These are phyloP conservation scores for Zymoseptoria crescenta DNA, from an alignment of 2,329 filamentous ascomycete species.

Conservation along the genomic window DNA sequence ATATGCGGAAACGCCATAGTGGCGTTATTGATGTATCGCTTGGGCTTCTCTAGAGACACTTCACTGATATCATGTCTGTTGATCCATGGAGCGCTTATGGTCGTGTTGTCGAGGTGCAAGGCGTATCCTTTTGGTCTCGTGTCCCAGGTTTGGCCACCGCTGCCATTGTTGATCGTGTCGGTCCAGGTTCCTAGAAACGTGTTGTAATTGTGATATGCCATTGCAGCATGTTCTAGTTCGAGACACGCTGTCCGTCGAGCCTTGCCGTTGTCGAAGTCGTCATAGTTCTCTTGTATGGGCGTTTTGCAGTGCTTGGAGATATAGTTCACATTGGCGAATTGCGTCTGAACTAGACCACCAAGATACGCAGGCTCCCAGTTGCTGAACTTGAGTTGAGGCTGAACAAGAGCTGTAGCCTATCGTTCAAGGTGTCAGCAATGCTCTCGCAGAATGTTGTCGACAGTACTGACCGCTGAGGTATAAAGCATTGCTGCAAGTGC, in stretches of 20 bases:
- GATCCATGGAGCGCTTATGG: conserved; percentile 62
- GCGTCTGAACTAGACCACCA: conserved; percentile 49
- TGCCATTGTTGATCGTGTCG: conserved; percentile 48
- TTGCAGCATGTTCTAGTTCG: conserved; percentile 60
- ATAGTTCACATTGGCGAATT: conserved; percentile 57
- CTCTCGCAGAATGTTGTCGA: not conserved
- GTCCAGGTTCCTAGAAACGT: conserved; percentile 30
- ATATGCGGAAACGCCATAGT: conserved; percentile 71
- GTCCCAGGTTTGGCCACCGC: conserved; percentile 35
- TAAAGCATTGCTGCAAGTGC: conserved; percentile 64
- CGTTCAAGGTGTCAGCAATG: not conserved
- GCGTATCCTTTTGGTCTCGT: conserved; percentile 53
- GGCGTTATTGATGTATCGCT: conserved; percentile 59
- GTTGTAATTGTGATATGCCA: conserved; percentile 65
- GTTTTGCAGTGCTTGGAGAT: conserved; percentile 52
- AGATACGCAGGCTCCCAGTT: conserved; percentile 44
- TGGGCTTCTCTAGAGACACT: not conserved
- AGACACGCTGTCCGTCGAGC: conserved; percentile 45
- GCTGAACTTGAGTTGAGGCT: conserved; percentile 60
- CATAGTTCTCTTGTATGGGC: conserved; percentile 44
- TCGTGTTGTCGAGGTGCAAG: conserved; percentile 64
- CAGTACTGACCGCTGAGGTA: conserved; percentile 50
- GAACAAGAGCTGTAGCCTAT: conserved; percentile 60
- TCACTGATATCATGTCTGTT: conserved; percentile 51
- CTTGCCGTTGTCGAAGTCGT: conserved; percentile 32